These are phyloP conservation scores for Teratosphaeria pseudoeucalypti DNA, from an alignment of 2,329 filamentous ascomycete species.

Conservation along the genomic window DNA sequence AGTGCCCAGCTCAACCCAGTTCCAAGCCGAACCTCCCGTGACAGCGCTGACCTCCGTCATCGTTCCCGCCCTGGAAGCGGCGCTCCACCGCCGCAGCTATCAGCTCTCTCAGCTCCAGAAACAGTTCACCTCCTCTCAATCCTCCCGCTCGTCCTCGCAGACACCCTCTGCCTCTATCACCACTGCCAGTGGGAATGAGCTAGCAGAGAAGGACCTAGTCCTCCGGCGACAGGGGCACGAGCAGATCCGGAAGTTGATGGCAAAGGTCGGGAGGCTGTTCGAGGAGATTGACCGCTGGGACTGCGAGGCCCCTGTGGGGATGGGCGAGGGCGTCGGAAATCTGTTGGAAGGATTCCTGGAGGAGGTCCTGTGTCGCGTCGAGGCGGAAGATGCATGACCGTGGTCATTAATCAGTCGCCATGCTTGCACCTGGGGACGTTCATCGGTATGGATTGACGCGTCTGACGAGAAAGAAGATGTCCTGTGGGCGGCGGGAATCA, in stretches of 20 bases:
- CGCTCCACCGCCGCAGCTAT: constrained; percentile 65
- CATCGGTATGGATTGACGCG: neutral
- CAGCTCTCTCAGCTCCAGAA: constrained; percentile 48
- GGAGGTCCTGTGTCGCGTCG: constrained; percentile 83
- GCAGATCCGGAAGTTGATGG: constrained; percentile 67
- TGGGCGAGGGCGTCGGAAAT: constrained; percentile 81
- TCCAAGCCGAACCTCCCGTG: constrained; percentile 34
- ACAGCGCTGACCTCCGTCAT: constrained; percentile 87
- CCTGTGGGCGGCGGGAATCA: neutral
- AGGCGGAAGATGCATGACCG: constrained; percentile 61
- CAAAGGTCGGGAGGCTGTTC: constrained; percentile 72
- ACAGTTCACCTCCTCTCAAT: constrained; percentile 11
- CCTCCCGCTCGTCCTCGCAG: constrained; percentile 27
- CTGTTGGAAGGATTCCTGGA: constrained; percentile 89
- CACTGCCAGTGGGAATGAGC: neutral
- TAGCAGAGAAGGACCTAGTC: constrained; percentile 20
- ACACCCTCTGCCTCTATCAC: neutral
- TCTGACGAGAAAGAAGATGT: neutral
- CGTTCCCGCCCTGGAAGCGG: constrained; percentile 82
- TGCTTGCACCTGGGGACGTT: neutral
- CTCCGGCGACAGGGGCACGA: constrained; percentile 61
- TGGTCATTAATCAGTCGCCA: neutral
- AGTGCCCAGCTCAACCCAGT: constrained; percentile 18
- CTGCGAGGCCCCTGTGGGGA: constrained; percentile 75
- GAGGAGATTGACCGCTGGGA: constrained; percentile 86